Percentiles rank a stretch among this genome's conserved stretches.
phyloP scores from a whole-genome alignment of 2,329 filamentous ascomycete species.

The Ophiostoma australiae region DNA sequence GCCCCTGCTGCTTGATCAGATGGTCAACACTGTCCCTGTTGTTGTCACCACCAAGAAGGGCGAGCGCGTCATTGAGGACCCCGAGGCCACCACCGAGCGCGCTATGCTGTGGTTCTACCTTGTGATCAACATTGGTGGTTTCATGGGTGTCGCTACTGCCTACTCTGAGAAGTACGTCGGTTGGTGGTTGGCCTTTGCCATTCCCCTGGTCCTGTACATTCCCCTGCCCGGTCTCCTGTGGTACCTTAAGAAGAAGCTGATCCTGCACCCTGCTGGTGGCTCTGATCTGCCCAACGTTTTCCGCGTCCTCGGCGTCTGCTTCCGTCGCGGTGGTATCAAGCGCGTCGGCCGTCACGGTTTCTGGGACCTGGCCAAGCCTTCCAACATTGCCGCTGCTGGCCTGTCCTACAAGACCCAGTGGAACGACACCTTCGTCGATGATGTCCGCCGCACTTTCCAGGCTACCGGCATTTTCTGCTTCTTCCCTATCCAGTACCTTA shows the following conservation, averaged over 20 bases:
- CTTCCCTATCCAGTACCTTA: constrained; percentile 43
- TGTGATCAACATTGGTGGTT: constrained; percentile 65
- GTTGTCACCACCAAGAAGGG: constrained; percentile 51
- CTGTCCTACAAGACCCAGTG: constrained; percentile 45
- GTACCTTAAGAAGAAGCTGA: constrained; percentile 41
- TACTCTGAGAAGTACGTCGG: constrained; percentile 71
- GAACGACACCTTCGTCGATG: constrained; percentile 41
- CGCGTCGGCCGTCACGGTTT: constrained; percentile 44
- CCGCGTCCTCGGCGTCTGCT: constrained; percentile 38
- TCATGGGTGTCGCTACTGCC: constrained; percentile 60
- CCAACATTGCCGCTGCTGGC: constrained; percentile 43
- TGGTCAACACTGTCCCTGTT: constrained; percentile 53
- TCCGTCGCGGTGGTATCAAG: constrained; percentile 39
- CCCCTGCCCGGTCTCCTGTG: constrained; percentile 41
- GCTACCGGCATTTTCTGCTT: constrained; percentile 65
- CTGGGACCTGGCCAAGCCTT: constrained; percentile 68
- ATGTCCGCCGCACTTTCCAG: constrained; percentile 61
- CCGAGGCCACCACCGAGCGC: constrained; percentile 61
- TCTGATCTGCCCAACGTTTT: constrained; percentile 44
- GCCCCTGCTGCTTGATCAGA: constrained; percentile 66
- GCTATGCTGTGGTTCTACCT: constrained; percentile 63
- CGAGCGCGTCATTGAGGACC: constrained; percentile 66
- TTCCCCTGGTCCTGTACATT: constrained; percentile 49
- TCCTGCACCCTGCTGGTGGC: constrained; percentile 43
- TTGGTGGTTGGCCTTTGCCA: constrained; percentile 59